Percentiles rank a stretch among this genome's conserved stretches.
These are phyloP conservation scores for Fusarium equiseti DNA, from an alignment of 2,329 filamentous ascomycete genomes.

Conservation along the genomic window DNA sequence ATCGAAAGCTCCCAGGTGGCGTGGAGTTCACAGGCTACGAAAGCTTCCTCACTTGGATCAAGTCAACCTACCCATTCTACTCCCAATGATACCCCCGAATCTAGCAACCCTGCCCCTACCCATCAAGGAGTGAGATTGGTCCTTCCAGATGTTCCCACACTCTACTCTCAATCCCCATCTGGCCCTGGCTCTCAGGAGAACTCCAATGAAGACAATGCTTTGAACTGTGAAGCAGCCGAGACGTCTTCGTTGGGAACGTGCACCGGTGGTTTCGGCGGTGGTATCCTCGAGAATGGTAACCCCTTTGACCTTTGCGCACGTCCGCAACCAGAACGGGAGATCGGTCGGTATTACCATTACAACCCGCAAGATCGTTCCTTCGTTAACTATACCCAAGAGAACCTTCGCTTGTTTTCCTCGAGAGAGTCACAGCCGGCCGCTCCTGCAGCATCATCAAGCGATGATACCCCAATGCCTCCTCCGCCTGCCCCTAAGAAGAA, in stretches of 20 bases:
- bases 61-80: not conserved
- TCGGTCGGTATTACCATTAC: not conserved
- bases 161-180: not conserved
- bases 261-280: not conserved
- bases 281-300: not conserved
- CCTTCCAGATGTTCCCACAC: not conserved
- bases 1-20: not conserved
- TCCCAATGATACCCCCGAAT: not conserved
- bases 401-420: not conserved
- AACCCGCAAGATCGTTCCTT: not conserved
- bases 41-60: not conserved
- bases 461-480: not conserved
- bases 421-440: not conserved
- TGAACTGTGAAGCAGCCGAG: not conserved
- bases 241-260: not conserved
- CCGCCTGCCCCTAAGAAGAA: not conserved
- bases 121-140: not conserved
- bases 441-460: not conserved
- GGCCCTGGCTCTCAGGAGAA: not conserved
- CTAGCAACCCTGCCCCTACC: not conserved
- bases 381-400: not conserved
- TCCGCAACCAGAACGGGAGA: not conserved
- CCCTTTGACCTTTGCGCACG: not conserved
- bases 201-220: not conserved
- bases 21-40: not conserved